Base-by-base conservation (phyloP, 2,329 filamentous ascomycete species). In the Fusarium cyanostomum region DNA sequence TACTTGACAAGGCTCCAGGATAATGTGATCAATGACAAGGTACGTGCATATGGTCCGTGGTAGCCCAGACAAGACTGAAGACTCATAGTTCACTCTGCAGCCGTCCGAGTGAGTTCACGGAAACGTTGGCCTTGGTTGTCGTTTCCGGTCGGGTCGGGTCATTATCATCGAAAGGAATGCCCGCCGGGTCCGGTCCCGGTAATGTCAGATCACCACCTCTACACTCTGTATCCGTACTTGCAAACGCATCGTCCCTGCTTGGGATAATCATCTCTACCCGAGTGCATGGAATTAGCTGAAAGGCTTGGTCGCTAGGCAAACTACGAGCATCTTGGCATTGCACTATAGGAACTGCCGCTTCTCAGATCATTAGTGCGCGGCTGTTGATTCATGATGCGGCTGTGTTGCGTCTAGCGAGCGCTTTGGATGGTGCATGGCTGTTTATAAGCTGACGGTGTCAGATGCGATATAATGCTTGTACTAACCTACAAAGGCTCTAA, bases 361-460 rank as follows among this genome's bases (percentile, higher is more conserved):
- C 50, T 51, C 43, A 49, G 42, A 31, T 49, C 26, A 27, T 62
- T 33, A 52, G 57, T 43, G 30, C 51, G 52, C 56, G 51, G 56
- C 30, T 51, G 31, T 46, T 43, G 33, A 49, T 38, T 52, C 60
- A 57, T 50, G 39, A 44, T 50, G 55, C 46, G 46, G 37, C 41
- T 49, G 55, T 46, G 24, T 43, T 30, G 48, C 24, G 39, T 37
- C 28, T 51, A 41, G 38, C 49, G 53, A 62, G 33, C 24, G 53
- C 28, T 51, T 16, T 46, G 31, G 16, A 37, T 18, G 49, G 37
- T 30, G 41, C 26, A 41, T 30, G 50, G 51, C 56, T 53, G 44
- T 15, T 24, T 13, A 39, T 41, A 16, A 48, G 28, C 51, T 51
- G 59, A 52, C 48, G 18, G 37, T 37, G 35, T 15, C 13, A 31